Percentiles rank a stretch among this genome's conserved stretches.
phyloP scores from a whole-genome alignment of 805 yeast genomes.

The Candida broadrunensis region DNA sequence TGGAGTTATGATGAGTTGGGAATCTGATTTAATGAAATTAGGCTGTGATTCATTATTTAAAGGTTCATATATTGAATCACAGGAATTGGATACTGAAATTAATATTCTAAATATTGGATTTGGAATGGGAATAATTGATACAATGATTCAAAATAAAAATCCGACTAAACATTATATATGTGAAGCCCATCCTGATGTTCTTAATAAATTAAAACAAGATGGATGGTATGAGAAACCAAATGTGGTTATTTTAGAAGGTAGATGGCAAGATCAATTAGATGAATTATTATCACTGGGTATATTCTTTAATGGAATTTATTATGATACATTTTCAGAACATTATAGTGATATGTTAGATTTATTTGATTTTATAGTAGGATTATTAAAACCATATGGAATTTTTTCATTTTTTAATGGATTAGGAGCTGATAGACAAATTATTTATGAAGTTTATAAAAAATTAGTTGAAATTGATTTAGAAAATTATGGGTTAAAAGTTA shows the following conservation, averaged over 20 bases:
- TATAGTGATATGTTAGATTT: slow-evolving; percentile 85
- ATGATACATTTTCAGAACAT: slow-evolving; percentile 92
- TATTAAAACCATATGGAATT: slow-evolving; percentile 76
- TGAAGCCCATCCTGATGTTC: slow-evolving; percentile 94
- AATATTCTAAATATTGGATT: slow-evolving; percentile 83
- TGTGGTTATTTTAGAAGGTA: slow-evolving; percentile 78
- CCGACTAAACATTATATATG: slow-evolving; percentile 81
- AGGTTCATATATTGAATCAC: slow-evolving; percentile 27
- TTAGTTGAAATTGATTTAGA: slow-evolving; percentile 77
- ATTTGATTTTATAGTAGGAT: slow-evolving; percentile 77
- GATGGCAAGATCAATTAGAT: slow-evolving; percentile 86
- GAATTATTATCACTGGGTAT: slow-evolving; percentile 56
- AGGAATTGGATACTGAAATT: slow-evolving; percentile 30
- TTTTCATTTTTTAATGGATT: slow-evolving; percentile 90
- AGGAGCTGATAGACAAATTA: slow-evolving; percentile 43
- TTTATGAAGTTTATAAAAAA: slow-evolving; percentile 70
- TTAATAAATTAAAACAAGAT: slow-evolving; percentile 59
- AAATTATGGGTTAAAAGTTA: slow-evolving; percentile 72
- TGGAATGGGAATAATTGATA: slow-evolving; percentile 95
- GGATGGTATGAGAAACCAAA: slow-evolving; percentile 81
- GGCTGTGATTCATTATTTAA: slow-evolving; percentile 75
- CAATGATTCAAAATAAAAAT: slow-evolving; percentile 56
- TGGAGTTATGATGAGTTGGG: slow-evolving; percentile 99
- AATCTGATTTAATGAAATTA: slow-evolving; percentile 70
- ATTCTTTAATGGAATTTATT: slow-evolving; percentile 87